phyloP scores from a whole-genome alignment of 2,329 filamentous ascomycete species.

The Trichoderma brevicompactum region DNA sequence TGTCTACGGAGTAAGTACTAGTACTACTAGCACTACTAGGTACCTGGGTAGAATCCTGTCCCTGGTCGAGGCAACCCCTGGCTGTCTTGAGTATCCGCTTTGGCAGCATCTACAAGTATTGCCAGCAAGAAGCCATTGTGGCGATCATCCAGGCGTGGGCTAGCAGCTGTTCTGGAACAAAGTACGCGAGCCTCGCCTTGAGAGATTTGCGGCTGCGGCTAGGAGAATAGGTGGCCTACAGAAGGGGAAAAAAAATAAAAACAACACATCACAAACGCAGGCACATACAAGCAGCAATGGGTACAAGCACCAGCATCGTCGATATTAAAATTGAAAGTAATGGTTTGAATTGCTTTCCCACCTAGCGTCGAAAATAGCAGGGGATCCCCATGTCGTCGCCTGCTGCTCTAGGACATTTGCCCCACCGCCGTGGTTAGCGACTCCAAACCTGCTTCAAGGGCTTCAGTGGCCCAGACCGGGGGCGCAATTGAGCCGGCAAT shows the following conservation, averaged over 20 bases:
- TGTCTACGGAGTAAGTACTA: slow-evolving; percentile 7
- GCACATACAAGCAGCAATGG: not conserved
- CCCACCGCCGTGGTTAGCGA: slow-evolving; percentile 18
- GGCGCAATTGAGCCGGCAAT: slow-evolving; percentile 22
- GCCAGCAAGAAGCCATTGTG: slow-evolving; percentile 4
- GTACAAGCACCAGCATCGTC: slow-evolving; percentile 20
- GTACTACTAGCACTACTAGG: not conserved
- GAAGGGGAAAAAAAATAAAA: not conserved
- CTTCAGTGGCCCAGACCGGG: slow-evolving; percentile 21
- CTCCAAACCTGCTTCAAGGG: slow-evolving; percentile 15
- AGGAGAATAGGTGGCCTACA: too few species aligned
- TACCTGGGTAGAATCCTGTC: not conserved
- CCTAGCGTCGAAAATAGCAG: slow-evolving; percentile 3
- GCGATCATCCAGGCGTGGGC: slow-evolving; percentile 11
- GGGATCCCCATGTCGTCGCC: slow-evolving; percentile 20
- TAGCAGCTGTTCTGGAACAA: not conserved
- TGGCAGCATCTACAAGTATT: slow-evolving; percentile 8
- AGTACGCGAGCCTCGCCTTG: not conserved
- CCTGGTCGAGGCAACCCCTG: slow-evolving; percentile 13
- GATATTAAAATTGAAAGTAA: not conserved
- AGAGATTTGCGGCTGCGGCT: too few species aligned
- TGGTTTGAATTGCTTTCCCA: slow-evolving; percentile 1
- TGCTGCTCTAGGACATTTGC: slow-evolving; percentile 14
- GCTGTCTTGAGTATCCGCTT: slow-evolving; percentile 6
- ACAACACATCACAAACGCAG: not conserved